Percentiles rank a stretch among this genome's conserved stretches.
These are phyloP conservation scores for Epithemia pelagica DNA, from an alignment of 108 stramenopile genomes.

Conservation along the genomic window DNA sequence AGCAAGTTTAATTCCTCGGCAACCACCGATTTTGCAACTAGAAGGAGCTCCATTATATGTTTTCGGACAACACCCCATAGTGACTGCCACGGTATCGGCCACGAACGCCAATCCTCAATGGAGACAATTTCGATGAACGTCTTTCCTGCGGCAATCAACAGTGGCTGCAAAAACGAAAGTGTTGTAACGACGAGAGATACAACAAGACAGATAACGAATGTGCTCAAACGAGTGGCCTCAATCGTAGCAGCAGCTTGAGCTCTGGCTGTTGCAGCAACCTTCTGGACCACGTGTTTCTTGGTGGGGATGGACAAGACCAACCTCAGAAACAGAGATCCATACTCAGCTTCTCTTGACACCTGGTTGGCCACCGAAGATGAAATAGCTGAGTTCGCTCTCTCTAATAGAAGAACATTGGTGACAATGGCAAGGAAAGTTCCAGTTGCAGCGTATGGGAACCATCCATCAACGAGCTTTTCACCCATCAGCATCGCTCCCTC, in stretches of 20 bases:
- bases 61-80: conserved; percentile 11
- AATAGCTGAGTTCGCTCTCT: conserved; percentile 18
- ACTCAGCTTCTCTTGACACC: conserved; percentile 41
- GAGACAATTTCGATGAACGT: conserved; percentile 22
- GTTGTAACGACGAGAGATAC: conserved; percentile 43
- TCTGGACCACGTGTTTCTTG: conserved; percentile 20
- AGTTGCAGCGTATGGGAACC: conserved; percentile 53
- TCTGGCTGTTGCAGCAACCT: conserved; percentile 24
- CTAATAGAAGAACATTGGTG: conserved; percentile 31
- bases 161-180: conserved; percentile 48
- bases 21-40: conserved; percentile 21
- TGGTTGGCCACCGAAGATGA: conserved; percentile 25
- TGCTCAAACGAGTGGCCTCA: conserved; percentile 43
- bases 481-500: neutral
- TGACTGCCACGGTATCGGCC: conserved; percentile 48
- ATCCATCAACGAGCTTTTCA: conserved; percentile 26
- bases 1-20: conserved; percentile 26
- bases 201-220: conserved; percentile 44
- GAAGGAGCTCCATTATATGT: conserved; percentile 19
- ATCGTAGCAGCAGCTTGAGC: conserved; percentile 39
- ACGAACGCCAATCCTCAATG: conserved; percentile 33
- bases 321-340: conserved; percentile 67
- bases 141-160: conserved; percentile 23
- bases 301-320: conserved; percentile 43
- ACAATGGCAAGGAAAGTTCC: conserved; percentile 35